Evolutionary conservation across 352 stramenopile species (phyloP), one percentile per base, ranked within the genome.

Genomic region (Pythium rhizo-oryzae): DNA sequence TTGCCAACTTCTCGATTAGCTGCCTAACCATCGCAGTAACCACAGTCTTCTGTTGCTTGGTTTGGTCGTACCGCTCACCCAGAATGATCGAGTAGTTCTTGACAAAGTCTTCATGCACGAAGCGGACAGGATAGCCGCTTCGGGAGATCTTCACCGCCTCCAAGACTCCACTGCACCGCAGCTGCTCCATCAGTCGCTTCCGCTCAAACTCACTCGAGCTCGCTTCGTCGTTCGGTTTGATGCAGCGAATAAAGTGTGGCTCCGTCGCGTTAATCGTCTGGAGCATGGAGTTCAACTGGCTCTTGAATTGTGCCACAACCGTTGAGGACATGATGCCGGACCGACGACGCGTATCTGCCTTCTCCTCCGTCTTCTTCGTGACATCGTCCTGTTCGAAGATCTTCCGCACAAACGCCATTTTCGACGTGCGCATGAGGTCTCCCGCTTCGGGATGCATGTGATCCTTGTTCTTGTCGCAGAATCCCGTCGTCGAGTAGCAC

Each of bases 251-350:
- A 69, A 96, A 97, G 65, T 97, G 90, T 13, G 97, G 96, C 51
- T 98, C 85, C 0, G 96, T 99, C 12, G 84, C 87, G 70, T 98
- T 97, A 18, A 99, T 78, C 21, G 98, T 94, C 1, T 95, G 87
- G 13, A 99, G 81, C 53, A 99, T 85, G 15, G 89, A 83, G 28
- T 73, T 89, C 1, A 99, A 78, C 62, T 99, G 97, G 24, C 73
- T 92, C 57, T 96, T 96, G 80, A 99, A 99, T 73, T 99, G 89
- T n/a, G 84, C 71, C 3, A 92, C 84, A 16, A 94, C 87, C 4
- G 86, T 94, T 8, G 88, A 90, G 13, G 86, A 93, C 85, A 93
- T 87, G 41, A 94, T 92, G 0, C 83, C 84, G 6, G 85, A 93
- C 30, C 82, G 81, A 23, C 83, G 79, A 39, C 85, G 80, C 28